phyloP scores from a whole-genome alignment of 176 grass and related monocot species.

The Oryza brachyantha region DNA sequence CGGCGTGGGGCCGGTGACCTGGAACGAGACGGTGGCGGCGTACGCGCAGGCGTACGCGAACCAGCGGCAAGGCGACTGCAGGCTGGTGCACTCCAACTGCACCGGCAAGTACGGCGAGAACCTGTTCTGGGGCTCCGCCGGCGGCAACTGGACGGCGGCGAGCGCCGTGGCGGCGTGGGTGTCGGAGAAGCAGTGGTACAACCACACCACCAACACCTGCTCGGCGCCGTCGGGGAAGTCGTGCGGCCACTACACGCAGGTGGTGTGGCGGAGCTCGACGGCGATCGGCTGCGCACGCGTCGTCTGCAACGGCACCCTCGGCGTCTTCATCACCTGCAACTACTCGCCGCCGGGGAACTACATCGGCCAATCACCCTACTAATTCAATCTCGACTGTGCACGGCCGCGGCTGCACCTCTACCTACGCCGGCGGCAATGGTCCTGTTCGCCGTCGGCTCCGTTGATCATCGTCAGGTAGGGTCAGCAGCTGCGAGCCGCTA shows the following conservation, averaged over 20 bases:
- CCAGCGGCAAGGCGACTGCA: slow-evolving; percentile 7
- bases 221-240: background rate
- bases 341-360: background rate
- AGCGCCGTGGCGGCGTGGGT: background rate
- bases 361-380: background rate
- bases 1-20: slow-evolving; percentile 22
- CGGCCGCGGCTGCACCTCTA: too few species aligned
- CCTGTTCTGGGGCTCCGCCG: slow-evolving; percentile 19
- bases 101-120: slow-evolving; percentile 43
- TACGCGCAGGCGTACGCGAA: slow-evolving; percentile 42
- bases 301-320: background rate
- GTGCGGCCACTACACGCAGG: background rate
- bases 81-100: slow-evolving; percentile 18
- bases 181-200: background rate
- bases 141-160: background rate
- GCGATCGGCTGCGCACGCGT: background rate
- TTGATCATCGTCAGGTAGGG: too few species aligned
- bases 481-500: too few species aligned
- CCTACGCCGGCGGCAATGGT: too few species aligned
- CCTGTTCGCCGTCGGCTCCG: too few species aligned
- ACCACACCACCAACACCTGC: background rate
- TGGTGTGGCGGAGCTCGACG: background rate
- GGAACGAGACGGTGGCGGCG: slow-evolving; percentile 28
- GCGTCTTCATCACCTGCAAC: background rate
- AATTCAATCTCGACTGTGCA: too few species aligned